A percentile compares a stretch with the other conserved stretches of the same genome.
phyloP scores from a whole-genome alignment of 106 monocot genomes.

The Xerophyta viscosa region DNA sequence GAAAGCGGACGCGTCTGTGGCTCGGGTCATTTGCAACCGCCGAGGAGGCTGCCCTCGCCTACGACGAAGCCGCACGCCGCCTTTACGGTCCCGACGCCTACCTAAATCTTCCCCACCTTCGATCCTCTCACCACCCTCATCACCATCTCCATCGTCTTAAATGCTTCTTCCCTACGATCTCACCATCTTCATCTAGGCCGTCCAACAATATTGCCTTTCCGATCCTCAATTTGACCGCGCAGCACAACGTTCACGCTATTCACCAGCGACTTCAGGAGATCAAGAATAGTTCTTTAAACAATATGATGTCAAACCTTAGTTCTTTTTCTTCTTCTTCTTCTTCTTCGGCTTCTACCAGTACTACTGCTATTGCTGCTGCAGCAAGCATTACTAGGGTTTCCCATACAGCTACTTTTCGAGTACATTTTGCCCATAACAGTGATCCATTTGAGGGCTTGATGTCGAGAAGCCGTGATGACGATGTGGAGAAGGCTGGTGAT shows the following conservation, averaged over 20 bases:
- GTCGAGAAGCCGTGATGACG: not conserved
- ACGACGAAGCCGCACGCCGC: constrained; percentile 81
- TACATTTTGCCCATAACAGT: no score
- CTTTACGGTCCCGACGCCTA: constrained; percentile 94
- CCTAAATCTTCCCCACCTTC: constrained; percentile 93
- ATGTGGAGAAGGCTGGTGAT: not conserved
- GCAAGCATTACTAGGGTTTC: no score
- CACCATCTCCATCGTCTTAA: constrained; percentile 20
- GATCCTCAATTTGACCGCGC: constrained; percentile 70
- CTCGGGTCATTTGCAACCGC: constrained; percentile 94
- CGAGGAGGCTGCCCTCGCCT: constrained; percentile 89
- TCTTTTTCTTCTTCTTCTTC: constrained; percentile 2
- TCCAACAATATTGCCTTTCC: constrained; percentile 2
- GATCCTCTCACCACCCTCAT: constrained; percentile 11
- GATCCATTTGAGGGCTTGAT: not conserved
- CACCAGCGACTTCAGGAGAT: constrained; percentile 79
- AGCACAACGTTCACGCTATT: constrained; percentile 90
- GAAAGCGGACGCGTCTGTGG: constrained; percentile 86
- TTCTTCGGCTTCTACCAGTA: not conserved
- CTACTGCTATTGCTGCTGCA: not conserved
- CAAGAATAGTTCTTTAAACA: constrained; percentile 20
- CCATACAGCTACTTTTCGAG: no score
- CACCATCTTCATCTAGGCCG: constrained; percentile 24
- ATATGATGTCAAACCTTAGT: no score
- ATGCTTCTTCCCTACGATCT: constrained; percentile 30